Evolutionary conservation across 2,329 filamentous ascomycete genomes (phyloP), one percentile per base, ranked within the genome.

Genomic region (Trichoderma pleuroti): DNA sequence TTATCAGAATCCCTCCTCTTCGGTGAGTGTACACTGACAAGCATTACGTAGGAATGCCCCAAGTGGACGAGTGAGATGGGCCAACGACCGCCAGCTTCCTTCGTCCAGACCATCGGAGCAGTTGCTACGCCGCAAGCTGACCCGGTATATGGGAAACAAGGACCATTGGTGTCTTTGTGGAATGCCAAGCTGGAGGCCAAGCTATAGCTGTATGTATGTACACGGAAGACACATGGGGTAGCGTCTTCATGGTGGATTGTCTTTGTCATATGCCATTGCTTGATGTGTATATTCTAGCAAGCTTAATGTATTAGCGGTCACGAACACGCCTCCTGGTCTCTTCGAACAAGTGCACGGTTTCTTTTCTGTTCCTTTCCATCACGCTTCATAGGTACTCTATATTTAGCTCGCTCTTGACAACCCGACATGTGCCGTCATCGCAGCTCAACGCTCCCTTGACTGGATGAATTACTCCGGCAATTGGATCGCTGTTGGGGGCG

Each of bases 401-500:
- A 49, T 46, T 46, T 63, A 49, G 60, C 26, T 63, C 42, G 2
- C 18, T 26, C 12, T 6, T n/a, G 28, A 21, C 39, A 63, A 63
- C 39, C 60, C 60, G 60, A 63, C 2, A 24, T 30, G 6, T 21
- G 39, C 60, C 60, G 60, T 63, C 14, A 49, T 46, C 26, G n/a
- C 26, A 49, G 12, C 56, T 28, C 0, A 30, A 26, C 2, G 1
- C 39, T 42, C 26, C 60, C 24, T 63, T 49, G 60, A 16, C 26
- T 16, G 60, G 28, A 36, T 26, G 18, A 5, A n/a, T 21, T 14
- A 46, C 24, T 49, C 59, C 60, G 34, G 34, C 34, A 30, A 28
- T 39, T 63, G 39, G 60, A 49, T 63, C 60, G 36, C 34, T 28
- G 39, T 63, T 63, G 60, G 60, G 60, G 60, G 60, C 39, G 60